Evolutionary conservation across 1,139 yeast genomes (phyloP).

Genomic region (Debaryomyces singareniensis): DNA sequence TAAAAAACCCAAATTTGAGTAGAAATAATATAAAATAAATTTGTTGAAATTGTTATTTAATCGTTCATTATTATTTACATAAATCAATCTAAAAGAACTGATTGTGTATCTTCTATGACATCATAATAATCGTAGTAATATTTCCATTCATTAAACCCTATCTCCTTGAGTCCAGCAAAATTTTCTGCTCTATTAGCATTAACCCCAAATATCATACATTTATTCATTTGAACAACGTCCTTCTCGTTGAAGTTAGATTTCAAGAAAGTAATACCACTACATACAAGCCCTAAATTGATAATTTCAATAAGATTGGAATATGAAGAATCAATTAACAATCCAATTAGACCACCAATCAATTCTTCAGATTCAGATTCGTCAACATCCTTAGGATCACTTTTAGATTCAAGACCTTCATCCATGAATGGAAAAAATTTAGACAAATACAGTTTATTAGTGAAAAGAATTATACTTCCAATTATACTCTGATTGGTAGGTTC

Average conservation of each 20-base stretch:
- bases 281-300: constrained; percentile 51
- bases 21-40: background rate
- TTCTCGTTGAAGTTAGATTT: constrained; percentile 28
- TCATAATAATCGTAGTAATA: constrained; percentile 34
- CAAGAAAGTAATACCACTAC: constrained; percentile 52
- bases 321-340: constrained; percentile 50
- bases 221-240: constrained; percentile 19
- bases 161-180: constrained; percentile 31
- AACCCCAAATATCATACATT: constrained; percentile 36
- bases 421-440: constrained; percentile 50
- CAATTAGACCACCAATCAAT: constrained; percentile 50
- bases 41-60: background rate
- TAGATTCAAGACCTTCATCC: constrained; percentile 21
- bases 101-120: background rate
- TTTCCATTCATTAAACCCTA: constrained; percentile 40
- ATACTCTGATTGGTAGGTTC: constrained; percentile 51
- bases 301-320: constrained; percentile 51
- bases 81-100: background rate
- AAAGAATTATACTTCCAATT: constrained; percentile 50
- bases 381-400: constrained; percentile 1
- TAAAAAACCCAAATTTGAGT: background rate
- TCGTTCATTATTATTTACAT: background rate
- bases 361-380: constrained; percentile 4
- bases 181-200: constrained; percentile 27
- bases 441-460: constrained; percentile 42